Percentiles rank a stretch among this genome's conserved stretches.
phyloP scores from a whole-genome alignment of 306 rosid genomes.

The Vigna mungo region DNA sequence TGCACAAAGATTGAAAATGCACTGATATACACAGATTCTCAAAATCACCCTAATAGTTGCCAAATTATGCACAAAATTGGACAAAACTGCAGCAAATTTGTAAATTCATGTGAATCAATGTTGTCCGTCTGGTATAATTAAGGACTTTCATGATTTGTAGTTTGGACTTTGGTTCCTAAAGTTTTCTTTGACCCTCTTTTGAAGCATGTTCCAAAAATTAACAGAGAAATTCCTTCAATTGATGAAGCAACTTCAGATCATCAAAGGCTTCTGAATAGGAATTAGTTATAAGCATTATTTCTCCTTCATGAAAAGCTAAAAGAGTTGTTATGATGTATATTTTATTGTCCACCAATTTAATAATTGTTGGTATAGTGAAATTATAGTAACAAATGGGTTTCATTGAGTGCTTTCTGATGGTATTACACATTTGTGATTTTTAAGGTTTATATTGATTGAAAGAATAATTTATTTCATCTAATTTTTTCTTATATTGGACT shows the following conservation, averaged over 20 bases:
- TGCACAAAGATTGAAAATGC: too few species aligned
- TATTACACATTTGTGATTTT: conserved; percentile 11
- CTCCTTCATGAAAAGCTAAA: conserved; percentile 21
- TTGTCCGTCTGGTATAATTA: too few species aligned
- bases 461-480: conserved; percentile 32
- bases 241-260: conserved; percentile 95
- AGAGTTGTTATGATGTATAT: conserved; percentile 22
- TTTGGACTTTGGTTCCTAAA: conserved; percentile 8
- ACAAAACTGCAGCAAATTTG: too few species aligned
- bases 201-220: conserved; percentile 91
- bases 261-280: conserved; percentile 90
- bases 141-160: conserved; percentile 7
- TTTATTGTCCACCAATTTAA: conserved; percentile 3
- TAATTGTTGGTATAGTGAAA: conserved; percentile 1
- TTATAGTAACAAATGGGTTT: conserved; percentile 9
- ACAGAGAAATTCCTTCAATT: conserved; percentile 89
- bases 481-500: conserved; percentile 30
- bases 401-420: background rate
- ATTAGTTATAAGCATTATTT: conserved; percentile 32
- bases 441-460: conserved; percentile 23
- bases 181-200: conserved; percentile 22
- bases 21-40: too few species aligned
- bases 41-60: too few species aligned
- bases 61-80: too few species aligned
- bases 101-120: too few species aligned